These are phyloP conservation scores for Polygonum maritimum DNA, from an alignment of 148 eudicot species.

Conservation along the genomic window DNA sequence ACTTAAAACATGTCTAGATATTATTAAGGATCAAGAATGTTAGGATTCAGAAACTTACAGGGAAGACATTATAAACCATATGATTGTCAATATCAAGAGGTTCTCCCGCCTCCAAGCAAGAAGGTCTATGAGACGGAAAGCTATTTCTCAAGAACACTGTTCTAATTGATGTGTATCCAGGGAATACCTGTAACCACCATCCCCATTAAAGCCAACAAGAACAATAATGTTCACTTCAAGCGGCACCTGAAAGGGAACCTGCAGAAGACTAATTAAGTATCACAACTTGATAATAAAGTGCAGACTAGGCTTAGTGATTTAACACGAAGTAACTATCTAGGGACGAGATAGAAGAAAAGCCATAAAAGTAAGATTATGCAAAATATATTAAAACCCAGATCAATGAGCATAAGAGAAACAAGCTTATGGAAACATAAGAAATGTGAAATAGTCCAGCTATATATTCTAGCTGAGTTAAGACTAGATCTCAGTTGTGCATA, in stretches of 20 bases:
- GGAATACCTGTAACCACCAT: conserved; percentile 90
- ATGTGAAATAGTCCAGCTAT: background rate
- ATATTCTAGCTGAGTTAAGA: background rate
- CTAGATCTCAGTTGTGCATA: background rate
- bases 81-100: conserved; percentile 97
- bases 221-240: conserved; percentile 97
- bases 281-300: background rate
- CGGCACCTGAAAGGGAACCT: conserved; percentile 98
- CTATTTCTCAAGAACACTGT: conserved; percentile 68
- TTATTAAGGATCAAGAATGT: background rate
- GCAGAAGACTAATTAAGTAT: conserved; percentile 21
- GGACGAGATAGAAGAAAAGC: background rate
- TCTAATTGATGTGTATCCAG: conserved; percentile 70
- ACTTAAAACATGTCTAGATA: background rate
- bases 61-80: conserved; percentile 74
- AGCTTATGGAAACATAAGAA: background rate
- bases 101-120: conserved; percentile 93
- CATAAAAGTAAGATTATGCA: background rate
- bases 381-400: background rate
- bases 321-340: background rate
- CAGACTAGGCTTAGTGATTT: background rate
- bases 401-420: background rate
- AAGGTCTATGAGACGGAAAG: conserved; percentile 81
- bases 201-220: conserved; percentile 84
- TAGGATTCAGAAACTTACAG: conserved; percentile 57